These are phyloP conservation scores for Fomes fomentarius DNA, from an alignment of 1,284 basidiomycete genomes.

Conservation along the genomic window DNA sequence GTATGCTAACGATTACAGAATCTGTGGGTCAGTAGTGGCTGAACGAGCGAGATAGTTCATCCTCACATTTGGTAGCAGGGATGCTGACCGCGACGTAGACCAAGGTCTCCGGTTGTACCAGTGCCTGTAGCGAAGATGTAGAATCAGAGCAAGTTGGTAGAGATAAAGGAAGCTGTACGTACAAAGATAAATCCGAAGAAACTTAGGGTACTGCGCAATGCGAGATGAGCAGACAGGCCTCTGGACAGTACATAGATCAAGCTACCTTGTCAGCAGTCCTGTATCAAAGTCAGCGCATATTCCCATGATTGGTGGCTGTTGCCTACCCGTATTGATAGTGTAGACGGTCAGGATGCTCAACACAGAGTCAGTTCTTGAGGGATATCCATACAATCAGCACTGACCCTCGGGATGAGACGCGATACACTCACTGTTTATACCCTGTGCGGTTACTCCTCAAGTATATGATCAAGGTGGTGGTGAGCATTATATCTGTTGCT, in stretches of 20 bases:
- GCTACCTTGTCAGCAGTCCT: background rate
- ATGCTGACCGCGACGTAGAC: background rate
- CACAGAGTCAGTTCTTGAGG: constrained; percentile 1
- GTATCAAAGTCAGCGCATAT: background rate
- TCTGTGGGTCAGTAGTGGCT: background rate
- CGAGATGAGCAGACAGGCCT: constrained; percentile 4
- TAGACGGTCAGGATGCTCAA: constrained; percentile 6
- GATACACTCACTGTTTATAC: background rate
- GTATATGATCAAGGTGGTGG: background rate
- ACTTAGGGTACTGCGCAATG: background rate
- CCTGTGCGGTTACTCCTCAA: constrained; percentile 5
- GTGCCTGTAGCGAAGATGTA: background rate
- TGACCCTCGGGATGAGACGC: background rate
- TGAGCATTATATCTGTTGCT: background rate
- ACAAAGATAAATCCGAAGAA: background rate
- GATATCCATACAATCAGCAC: background rate
- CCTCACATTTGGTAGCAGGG: background rate
- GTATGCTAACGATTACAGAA: background rate
- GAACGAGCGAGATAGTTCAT: background rate
- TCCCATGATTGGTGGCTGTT: background rate
- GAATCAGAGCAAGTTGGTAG: background rate
- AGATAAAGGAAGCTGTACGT: background rate
- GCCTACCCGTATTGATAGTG: constrained; percentile 9
- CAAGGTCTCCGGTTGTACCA: background rate
- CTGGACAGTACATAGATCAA: background rate